Evolutionary conservation across 257 asterid genomes (phyloP).

Genomic region (Solanum pimpinellifolium): DNA sequence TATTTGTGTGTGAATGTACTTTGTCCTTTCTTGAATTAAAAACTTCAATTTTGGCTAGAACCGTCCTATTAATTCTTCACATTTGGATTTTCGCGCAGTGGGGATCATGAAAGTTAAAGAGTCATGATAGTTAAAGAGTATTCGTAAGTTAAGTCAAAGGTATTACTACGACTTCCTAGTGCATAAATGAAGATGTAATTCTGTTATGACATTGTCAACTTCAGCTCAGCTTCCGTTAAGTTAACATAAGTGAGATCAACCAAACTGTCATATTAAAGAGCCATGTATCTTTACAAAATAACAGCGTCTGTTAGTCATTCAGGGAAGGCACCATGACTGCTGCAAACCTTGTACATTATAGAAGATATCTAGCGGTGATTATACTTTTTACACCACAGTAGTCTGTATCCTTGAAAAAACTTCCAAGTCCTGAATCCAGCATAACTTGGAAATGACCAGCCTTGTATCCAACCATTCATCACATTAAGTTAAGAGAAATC

Average conservation of each 20-base stretch:
- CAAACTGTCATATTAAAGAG: background rate
- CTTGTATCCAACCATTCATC: background rate
- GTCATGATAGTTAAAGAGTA: background rate
- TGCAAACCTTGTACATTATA: background rate
- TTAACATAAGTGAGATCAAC: background rate
- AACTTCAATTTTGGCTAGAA: background rate
- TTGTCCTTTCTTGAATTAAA: too few species aligned
- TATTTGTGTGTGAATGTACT: background rate
- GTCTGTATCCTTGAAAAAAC: background rate
- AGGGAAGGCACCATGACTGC: background rate
- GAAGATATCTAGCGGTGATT: background rate
- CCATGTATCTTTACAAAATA: background rate
- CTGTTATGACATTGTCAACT: background rate
- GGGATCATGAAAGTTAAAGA: background rate
- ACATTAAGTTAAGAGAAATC: background rate
- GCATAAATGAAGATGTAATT: background rate
- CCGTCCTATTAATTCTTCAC: background rate
- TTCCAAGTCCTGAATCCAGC: background rate
- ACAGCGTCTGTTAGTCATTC: background rate
- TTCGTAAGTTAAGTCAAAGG: background rate
- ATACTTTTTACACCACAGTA: background rate
- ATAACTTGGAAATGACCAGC: background rate
- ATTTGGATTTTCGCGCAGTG: background rate
- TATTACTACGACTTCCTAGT: background rate
- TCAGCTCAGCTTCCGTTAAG: background rate